Conservation (phyloP, 2,329 filamentous ascomycete genomes). For the Curvularia sp. region DNA sequence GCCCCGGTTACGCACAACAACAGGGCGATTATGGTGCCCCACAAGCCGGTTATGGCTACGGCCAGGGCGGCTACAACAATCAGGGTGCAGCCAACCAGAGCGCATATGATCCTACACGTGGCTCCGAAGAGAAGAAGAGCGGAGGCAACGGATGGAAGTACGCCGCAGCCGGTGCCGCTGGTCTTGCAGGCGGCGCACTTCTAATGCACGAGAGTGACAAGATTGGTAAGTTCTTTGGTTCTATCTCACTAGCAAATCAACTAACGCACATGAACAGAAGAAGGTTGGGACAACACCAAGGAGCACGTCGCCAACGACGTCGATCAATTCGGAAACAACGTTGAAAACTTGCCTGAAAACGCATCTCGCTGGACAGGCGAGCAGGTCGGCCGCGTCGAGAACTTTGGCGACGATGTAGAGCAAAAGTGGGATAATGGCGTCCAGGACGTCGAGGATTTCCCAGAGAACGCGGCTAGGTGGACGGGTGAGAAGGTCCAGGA, state of each 20-base stretch:
- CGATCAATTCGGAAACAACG: background rate
- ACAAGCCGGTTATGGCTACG: conserved; percentile 21
- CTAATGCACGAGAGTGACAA: conserved; percentile 38
- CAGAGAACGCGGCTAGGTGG: conserved; percentile 33
- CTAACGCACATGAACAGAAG: conserved; percentile 21
- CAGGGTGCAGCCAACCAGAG: conserved; percentile 27
- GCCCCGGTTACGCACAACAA: conserved; percentile 31
- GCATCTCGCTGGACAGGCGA: conserved; percentile 33
- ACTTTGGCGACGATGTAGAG: conserved; percentile 32
- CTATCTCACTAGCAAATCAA: background rate
- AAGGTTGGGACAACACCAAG: conserved; percentile 29
- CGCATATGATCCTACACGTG: conserved; percentile 25
- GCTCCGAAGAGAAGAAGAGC: conserved; percentile 27
- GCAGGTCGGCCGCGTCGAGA: conserved; percentile 33
- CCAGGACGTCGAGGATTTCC: conserved; percentile 35
- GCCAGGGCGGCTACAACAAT: conserved; percentile 25
- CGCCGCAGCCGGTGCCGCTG: conserved; percentile 33
- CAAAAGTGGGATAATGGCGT: conserved; percentile 29
- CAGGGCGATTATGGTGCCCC: conserved; percentile 26
- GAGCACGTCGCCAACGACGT: conserved; percentile 17
- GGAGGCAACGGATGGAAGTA: conserved; percentile 39
- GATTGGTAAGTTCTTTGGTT: conserved; percentile 24
- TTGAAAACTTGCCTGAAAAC: conserved; percentile 34
- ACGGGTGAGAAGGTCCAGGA: conserved; percentile 35
- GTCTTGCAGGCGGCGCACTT: conserved; percentile 33